Evolutionary conservation across 2,329 filamentous ascomycete species (phyloP), one percentile per base, ranked within the genome.

Genomic region (Byssochlamys sp.): DNA sequence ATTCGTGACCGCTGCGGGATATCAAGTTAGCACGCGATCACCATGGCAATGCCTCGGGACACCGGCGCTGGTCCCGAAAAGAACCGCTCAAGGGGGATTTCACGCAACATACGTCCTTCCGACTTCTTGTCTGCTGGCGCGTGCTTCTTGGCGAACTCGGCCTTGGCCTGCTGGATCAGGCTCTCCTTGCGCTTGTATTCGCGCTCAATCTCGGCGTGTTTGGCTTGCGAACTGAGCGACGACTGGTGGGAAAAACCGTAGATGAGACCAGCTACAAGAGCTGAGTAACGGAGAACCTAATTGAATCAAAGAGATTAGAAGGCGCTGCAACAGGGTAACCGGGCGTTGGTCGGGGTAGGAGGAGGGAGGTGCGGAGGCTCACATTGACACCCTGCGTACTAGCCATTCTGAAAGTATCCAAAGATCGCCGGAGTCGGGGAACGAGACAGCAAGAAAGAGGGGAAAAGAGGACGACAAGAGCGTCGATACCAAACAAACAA

Each of bases 211-310:
- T 86, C 84, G 66, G 85, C 81, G 61, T 82, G 77, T 78, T 86
- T 88, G 71, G 91, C 85, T 69, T 83, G 77, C 58, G 88, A 77
- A 66, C 79, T 86, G 76, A 99, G 87, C 62, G 84, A 83, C 71
- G 87, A 82, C 81, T 99, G 94, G 81, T 96, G 92, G 77, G 87
- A 89, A 81, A 96, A 85, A 75, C 94, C 94, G 81, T 99, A 99
- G 79, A 96, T 87, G 73, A 97, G 80, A 74, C 94, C 94, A 71
- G 90, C 81, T 71, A 86, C 89, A 66, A 99, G 89, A 73, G 91
- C 91, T 72, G 91, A 92, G 84, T 92, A 99, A 79, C 94, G 91
- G 77, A 97, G 84, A 77, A 99, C 92, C 94, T 99, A 76, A 31
- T 45, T 55, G 68, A 11, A 57, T 50, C 59, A 62, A 72, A 69